A percentile compares a stretch with the other conserved stretches of the same genome.
These are phyloP conservation scores for Yamadazyma aaseri DNA, from an alignment of 1,139 yeast species.

Conservation along the genomic window DNA sequence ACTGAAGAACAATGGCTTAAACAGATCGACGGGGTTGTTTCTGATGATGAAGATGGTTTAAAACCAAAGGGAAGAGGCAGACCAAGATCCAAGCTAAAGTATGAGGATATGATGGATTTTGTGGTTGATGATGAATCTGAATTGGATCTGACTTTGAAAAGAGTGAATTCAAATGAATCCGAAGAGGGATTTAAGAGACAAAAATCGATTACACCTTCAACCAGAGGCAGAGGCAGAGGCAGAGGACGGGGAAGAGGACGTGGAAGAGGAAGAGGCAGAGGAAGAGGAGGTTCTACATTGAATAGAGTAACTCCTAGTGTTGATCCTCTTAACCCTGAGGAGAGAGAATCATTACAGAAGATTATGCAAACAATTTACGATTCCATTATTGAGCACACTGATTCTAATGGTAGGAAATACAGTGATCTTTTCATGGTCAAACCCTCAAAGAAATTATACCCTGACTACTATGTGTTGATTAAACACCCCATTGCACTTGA, in stretches of 20 bases:
- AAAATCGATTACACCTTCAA: conserved; percentile 27
- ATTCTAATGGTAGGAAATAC: conserved; percentile 42
- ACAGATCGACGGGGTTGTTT: conserved; percentile 51
- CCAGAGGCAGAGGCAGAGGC: conserved; percentile 7
- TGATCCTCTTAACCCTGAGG: conserved; percentile 42
- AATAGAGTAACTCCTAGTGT: conserved; percentile 36
- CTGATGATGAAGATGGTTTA: conserved; percentile 34
- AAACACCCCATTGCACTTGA: conserved; percentile 81
- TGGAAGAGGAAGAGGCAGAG: conserved; percentile 21
- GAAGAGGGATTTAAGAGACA: conserved; percentile 22
- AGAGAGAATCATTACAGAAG: conserved; percentile 42
- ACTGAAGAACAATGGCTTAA: conserved; percentile 79
- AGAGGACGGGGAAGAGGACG: conserved; percentile 25
- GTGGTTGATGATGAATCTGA: conserved; percentile 16
- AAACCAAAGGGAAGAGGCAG: conserved; percentile 22
- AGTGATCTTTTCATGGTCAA: conserved; percentile 64
- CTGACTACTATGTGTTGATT: conserved; percentile 83
- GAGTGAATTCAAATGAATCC: conserved; percentile 12
- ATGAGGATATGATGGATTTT: conserved; percentile 17
- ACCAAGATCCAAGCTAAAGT: conserved; percentile 27
- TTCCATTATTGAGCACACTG: conserved; percentile 40
- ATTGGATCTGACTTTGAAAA: conserved; percentile 11
- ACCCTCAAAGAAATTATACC: conserved; percentile 74
- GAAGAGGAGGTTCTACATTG: conserved; percentile 28
- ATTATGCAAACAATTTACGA: conserved; percentile 44